Conservation (phyloP, 2,329 filamentous ascomycete genomes). For the Fusarium denticulatum region DNA sequence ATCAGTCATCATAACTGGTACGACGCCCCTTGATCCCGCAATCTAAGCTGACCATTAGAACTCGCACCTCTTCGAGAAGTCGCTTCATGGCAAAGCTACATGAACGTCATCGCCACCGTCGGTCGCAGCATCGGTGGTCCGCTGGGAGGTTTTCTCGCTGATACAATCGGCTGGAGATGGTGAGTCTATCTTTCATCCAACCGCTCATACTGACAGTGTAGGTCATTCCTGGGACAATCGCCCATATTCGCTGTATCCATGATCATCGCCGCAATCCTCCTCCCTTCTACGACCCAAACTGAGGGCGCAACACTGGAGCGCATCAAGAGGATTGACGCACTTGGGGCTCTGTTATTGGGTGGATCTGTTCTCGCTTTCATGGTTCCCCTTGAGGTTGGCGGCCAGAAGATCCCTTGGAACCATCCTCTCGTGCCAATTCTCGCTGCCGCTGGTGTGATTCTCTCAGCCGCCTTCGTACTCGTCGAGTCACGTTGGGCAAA, state of each 20-base stretch:
- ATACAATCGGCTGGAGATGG: conserved; percentile 71
- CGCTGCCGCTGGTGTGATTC: conserved; percentile 48
- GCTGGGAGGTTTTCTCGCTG: conserved; percentile 68
- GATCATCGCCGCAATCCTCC: background rate
- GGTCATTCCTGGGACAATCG: conserved; percentile 57
- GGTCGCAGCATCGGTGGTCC: conserved; percentile 64
- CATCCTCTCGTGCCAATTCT: conserved; percentile 57
- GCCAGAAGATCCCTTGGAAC: conserved; percentile 61
- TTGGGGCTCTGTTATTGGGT: conserved; percentile 64
- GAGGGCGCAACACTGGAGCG: background rate
- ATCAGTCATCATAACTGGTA: background rate
- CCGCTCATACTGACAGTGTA: background rate
- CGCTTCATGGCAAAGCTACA: conserved; percentile 63
- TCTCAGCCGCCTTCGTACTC: conserved; percentile 54
- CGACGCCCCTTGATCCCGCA: accelerated
- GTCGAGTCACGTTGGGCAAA: conserved; percentile 57
- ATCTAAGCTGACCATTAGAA: conserved; percentile 43
- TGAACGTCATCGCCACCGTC: conserved; percentile 62
- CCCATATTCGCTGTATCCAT: background rate
- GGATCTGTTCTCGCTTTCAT: conserved; percentile 64
- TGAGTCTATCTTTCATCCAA: background rate
- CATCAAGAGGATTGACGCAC: conserved; percentile 59
- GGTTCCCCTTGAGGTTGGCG: conserved; percentile 61
- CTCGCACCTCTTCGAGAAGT: conserved; percentile 63
- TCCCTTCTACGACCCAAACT: background rate